Percentiles rank a stretch among this genome's conserved stretches.
Evolutionary conservation across 352 stramenopile genomes (phyloP).

Genomic region (Phytophthora podocarpi): DNA sequence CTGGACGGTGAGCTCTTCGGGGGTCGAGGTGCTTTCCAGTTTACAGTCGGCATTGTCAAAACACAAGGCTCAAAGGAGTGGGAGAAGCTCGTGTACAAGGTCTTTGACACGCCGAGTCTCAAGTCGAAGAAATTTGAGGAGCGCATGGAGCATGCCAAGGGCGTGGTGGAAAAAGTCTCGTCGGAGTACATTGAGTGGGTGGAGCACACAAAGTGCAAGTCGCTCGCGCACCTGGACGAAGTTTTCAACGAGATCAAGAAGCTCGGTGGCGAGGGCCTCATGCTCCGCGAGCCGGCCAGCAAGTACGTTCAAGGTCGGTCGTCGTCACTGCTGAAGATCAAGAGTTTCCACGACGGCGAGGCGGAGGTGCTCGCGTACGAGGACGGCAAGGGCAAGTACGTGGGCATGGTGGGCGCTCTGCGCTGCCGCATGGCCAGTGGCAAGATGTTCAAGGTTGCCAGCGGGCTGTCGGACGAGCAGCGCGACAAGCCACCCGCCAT

Average conservation of each 20-base stretch:
- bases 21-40: conserved; percentile 63
- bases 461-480: conserved; percentile 65
- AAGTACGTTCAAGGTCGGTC: conserved; percentile 54
- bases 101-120: conserved; percentile 66
- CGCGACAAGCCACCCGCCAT: conserved; percentile 49
- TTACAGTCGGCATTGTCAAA: conserved; percentile 70
- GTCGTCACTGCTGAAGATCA: conserved; percentile 76
- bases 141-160: conserved; percentile 47
- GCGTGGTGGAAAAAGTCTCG: conserved; percentile 22
- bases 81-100: conserved; percentile 68
- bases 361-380: conserved; percentile 69
- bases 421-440: conserved; percentile 64
- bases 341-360: conserved; percentile 78
- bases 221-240: conserved; percentile 49
- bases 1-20: conserved; percentile 82
- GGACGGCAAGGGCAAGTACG: conserved; percentile 73
- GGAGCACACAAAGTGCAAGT: conserved; percentile 62
- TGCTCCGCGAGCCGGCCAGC: conserved; percentile 68
- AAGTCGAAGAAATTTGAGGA: conserved; percentile 61
- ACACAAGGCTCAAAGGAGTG: conserved; percentile 58
- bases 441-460: conserved; percentile 78
- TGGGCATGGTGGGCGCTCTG: conserved; percentile 58
- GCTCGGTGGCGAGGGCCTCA: conserved; percentile 68
- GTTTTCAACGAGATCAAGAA: conserved; percentile 65
- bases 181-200: conserved; percentile 66